Evolutionary conservation across 768 basidiomycete species (phyloP).

Genomic region (Termitomyces sp.): DNA sequence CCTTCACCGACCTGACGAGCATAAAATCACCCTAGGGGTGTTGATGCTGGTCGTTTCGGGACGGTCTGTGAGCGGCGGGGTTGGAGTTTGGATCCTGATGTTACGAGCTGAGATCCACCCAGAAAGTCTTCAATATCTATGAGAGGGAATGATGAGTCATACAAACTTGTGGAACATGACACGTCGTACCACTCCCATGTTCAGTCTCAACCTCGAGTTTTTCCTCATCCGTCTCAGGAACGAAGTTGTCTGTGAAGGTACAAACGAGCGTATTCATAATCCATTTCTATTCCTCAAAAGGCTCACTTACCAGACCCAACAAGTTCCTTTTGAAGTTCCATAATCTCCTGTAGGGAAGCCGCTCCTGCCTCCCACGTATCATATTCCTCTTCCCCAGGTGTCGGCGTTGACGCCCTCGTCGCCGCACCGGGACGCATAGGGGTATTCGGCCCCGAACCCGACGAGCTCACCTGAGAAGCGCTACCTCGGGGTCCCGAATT

Average conservation of each 20-base stretch:
- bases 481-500: background rate
- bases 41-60: conserved; percentile 2
- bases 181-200: conserved; percentile 5
- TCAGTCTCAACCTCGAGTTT: conserved; percentile 1
- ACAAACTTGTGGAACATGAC: background rate
- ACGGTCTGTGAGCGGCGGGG: conserved; percentile 8
- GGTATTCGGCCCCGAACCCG: conserved; percentile 3
- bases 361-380: conserved; percentile 27
- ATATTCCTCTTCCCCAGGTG: conserved; percentile 16
- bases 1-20: conserved; percentile 38
- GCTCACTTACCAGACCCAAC: conserved; percentile 10
- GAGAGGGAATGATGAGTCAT: background rate
- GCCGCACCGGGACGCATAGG: background rate
- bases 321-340: conserved; percentile 15
- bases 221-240: conserved; percentile 10
- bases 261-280: background rate
- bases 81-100: background rate
- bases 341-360: conserved; percentile 21
- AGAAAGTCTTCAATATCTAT: conserved; percentile 8
- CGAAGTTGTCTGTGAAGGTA: conserved; percentile 10
- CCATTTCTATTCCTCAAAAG: background rate
- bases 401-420: background rate
- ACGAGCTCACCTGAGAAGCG: conserved; percentile 1
- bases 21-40: conserved; percentile 32
- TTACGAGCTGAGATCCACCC: background rate